These are phyloP conservation scores for Metroxylon sagu DNA, from an alignment of 176 grass and related monocot genomes.

Conservation along the genomic window DNA sequence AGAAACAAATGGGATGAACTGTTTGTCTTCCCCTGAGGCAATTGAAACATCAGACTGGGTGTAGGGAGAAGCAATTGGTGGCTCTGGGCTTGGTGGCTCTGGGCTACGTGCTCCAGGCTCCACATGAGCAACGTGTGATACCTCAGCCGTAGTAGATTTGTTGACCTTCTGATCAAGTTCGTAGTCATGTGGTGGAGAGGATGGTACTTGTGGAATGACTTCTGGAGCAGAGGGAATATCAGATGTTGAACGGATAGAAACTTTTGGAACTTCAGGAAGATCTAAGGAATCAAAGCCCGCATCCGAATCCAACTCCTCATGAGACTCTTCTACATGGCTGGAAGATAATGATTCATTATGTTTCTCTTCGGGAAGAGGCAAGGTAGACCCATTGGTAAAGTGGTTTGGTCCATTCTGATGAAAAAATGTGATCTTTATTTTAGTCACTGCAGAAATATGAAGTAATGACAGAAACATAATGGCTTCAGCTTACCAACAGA, in stretches of 20 bases:
- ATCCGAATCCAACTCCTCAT: constrained; percentile 56
- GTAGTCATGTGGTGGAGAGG: constrained; percentile 14
- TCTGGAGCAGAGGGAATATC: constrained; percentile 31
- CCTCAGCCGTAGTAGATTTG: constrained; percentile 26
- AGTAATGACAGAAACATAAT: constrained; percentile 5
- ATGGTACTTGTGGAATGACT: constrained; percentile 23
- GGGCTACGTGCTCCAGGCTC: constrained; percentile 30
- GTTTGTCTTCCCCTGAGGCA: constrained; percentile 40
- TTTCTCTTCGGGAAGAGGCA: constrained; percentile 74
- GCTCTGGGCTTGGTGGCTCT: constrained; percentile 28
- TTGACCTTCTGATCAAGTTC: constrained; percentile 20
- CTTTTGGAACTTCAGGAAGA: constrained; percentile 89
- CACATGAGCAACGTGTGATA: constrained; percentile 26
- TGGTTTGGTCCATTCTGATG: constrained; percentile 79
- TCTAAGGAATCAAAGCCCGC: constrained; percentile 46
- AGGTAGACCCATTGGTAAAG: constrained; percentile 41
- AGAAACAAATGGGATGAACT: constrained; percentile 62
- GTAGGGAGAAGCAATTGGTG: constrained; percentile 25
- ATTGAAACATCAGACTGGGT: constrained; percentile 14
- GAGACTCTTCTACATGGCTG: constrained; percentile 19
- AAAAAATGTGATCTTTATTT: constrained; percentile 8
- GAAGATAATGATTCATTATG: constrained; percentile 37
- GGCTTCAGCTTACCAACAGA: constrained; percentile 55
- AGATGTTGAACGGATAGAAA: constrained; percentile 38
- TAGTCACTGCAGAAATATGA: constrained; percentile 10